Evolutionary conservation across 2,329 filamentous ascomycete species (phyloP), one percentile per base, ranked within the genome.

Genomic region (Alternaria incomplexa): DNA sequence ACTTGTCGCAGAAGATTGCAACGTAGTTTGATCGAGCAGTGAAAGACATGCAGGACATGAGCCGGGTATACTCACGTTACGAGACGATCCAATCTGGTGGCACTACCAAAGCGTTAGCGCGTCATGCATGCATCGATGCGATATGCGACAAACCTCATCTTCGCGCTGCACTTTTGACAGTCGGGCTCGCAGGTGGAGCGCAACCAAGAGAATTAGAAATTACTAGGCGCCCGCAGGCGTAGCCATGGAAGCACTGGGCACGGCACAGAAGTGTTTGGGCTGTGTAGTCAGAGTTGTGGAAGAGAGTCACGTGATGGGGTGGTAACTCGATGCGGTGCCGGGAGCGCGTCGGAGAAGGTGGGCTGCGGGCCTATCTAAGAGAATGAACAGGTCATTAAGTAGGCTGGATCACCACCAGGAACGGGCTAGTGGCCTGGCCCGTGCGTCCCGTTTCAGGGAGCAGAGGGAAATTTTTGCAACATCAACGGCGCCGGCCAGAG

Each of bases 71-170:
- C 76, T 73, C 73, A 79, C 76, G 74, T 79, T 70, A 79, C 76
- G 63, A 79, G 76, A 67, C 76, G 74, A 67, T 79, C 76, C 70
- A 79, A 73, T 75, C 75, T 77, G 63, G 76, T 78, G 71, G 70
- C 76, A 77, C 76, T 78, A 74, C 72, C 58, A 67, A 47, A 63
- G 64, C 64, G 69, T 78, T 77, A 78, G 76, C 76, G 72, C 70
- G 69, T 67, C 64, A 71, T 73, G 71, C 70, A 73, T 68, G 65
- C 65, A 67, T 57, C 56, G 44, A 53, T 55, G 32, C 56, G 56
- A 62, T 17, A 64, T 47, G 58, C 54, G 59, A 65, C 73, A 68
- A 71, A 77, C 75, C 75, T 77, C 74, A 77, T 77, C 30, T 56
- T 64, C 68, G 68, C 67, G 63, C 61, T 17, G 46, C 26, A 26